Evolutionary conservation across 1,284 basidiomycete genomes (phyloP).

Genomic region (Ceratobasidium sp.): DNA sequence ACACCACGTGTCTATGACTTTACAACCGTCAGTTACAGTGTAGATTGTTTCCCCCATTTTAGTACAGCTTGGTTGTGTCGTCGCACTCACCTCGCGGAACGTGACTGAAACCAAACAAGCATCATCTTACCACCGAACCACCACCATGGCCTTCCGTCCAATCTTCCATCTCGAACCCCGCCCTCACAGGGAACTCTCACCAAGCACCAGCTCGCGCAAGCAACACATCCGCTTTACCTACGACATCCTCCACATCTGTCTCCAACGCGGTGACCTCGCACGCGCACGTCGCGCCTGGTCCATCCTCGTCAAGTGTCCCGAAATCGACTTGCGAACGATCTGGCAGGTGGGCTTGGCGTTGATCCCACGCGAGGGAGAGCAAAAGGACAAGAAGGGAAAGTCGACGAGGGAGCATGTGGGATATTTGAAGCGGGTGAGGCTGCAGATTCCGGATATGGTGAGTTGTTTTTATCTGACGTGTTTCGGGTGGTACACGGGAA

Average conservation of each 20-base stretch:
- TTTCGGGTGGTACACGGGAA: too few relatives aligned
- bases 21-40: not conserved
- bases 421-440: constrained; percentile 73
- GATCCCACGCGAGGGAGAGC: constrained; percentile 57
- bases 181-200: constrained; percentile 23
- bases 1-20: too few relatives aligned
- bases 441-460: constrained; percentile 72
- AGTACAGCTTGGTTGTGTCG: too few relatives aligned
- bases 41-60: not conserved
- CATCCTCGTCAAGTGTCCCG: constrained; percentile 84
- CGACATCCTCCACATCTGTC: constrained; percentile 76
- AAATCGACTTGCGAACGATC: constrained; percentile 78
- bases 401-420: constrained; percentile 56
- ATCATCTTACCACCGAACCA: not conserved
- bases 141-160: constrained; percentile 31
- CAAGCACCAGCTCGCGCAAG: constrained; percentile 59
- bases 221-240: constrained; percentile 76
- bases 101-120: too few relatives aligned
- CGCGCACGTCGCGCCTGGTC: constrained; percentile 81
- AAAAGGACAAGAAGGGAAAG: constrained; percentile 43
- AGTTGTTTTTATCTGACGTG: constrained; percentile 49
- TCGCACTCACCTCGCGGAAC: too few relatives aligned
- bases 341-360: constrained; percentile 78
- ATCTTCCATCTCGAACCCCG: constrained; percentile 31
- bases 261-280: constrained; percentile 72